phyloP scores from a whole-genome alignment of 257 asterid genomes.

The Plantago ovata region DNA sequence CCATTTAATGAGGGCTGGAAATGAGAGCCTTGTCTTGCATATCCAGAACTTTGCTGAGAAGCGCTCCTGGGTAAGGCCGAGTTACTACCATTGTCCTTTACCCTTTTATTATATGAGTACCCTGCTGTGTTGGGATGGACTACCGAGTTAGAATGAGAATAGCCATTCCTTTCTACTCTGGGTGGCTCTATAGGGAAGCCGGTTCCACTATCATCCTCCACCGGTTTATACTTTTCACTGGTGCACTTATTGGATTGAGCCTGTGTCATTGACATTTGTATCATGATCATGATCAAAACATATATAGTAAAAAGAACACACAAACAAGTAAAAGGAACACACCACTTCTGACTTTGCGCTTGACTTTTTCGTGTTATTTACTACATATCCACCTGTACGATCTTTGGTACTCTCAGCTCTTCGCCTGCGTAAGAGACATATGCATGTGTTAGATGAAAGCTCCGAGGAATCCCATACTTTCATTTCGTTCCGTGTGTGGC shows the following conservation, averaged over 20 bases:
- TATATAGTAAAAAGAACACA: background rate
- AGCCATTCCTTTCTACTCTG: constrained; percentile 26
- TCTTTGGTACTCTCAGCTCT: constrained; percentile 38
- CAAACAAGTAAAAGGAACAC: constrained; percentile 22
- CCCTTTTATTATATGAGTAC: constrained; percentile 22
- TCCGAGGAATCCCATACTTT: background rate
- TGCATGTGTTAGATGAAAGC: background rate
- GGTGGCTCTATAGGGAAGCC: constrained; percentile 48
- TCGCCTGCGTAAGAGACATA: constrained; percentile 24
- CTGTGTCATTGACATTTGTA: constrained; percentile 19
- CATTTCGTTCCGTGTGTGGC: no score
- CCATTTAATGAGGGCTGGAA: constrained; percentile 10
- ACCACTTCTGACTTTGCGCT: constrained; percentile 26
- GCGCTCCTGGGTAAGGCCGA: constrained; percentile 17
- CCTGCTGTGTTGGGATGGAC: constrained; percentile 42
- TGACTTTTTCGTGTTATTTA: constrained; percentile 21
- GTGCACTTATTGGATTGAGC: constrained; percentile 35
- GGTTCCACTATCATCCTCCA: constrained; percentile 35
- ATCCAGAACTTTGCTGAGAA: constrained; percentile 14
- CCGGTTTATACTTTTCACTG: constrained; percentile 30
- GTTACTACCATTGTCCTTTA: constrained; percentile 25
- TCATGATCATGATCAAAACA: constrained; percentile 7
- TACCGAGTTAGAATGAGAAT: constrained; percentile 40
- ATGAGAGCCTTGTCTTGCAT: constrained; percentile 19
- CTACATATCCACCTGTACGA: constrained; percentile 25